Evolutionary conservation across 305 asterid species (phyloP).

Genomic region (Fraxinus latifolia): DNA sequence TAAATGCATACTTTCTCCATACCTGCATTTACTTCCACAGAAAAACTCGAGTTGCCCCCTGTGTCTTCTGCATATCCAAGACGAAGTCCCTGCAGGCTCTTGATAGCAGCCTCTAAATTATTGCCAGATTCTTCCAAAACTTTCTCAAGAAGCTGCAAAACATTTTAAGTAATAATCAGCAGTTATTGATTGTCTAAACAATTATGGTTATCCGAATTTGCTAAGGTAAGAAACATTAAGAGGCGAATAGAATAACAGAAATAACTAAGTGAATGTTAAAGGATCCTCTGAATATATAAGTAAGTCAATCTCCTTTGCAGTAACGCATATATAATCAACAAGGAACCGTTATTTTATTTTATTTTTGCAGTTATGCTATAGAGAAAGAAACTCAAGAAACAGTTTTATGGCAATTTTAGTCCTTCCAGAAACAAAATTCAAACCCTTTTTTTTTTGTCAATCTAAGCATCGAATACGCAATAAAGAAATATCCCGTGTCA

Average conservation of each 20-base stretch:
- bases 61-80: conserved; percentile 28
- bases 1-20: conserved; percentile 30
- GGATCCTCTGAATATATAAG: neutral
- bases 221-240: neutral
- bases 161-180: neutral
- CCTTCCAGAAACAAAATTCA: neutral
- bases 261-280: neutral
- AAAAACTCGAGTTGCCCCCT: conserved; percentile 28
- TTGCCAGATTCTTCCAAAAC: conserved; percentile 51
- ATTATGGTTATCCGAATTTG: neutral
- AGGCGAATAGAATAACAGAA: neutral
- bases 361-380: neutral
- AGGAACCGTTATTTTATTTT: neutral
- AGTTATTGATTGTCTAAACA: neutral
- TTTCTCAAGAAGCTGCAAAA: conserved; percentile 56
- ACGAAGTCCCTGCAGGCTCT: conserved; percentile 48
- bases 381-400: neutral
- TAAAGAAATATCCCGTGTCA: neutral
- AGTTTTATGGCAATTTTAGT: neutral
- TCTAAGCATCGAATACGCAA: neutral
- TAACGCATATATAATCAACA: neutral
- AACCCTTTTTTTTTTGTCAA: neutral
- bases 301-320: neutral
- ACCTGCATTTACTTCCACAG: conserved; percentile 29
- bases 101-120: conserved; percentile 56